These are phyloP conservation scores for Sordaria brevicollis DNA, from an alignment of 495 filamentous ascomycete genomes.

Conservation along the genomic window DNA sequence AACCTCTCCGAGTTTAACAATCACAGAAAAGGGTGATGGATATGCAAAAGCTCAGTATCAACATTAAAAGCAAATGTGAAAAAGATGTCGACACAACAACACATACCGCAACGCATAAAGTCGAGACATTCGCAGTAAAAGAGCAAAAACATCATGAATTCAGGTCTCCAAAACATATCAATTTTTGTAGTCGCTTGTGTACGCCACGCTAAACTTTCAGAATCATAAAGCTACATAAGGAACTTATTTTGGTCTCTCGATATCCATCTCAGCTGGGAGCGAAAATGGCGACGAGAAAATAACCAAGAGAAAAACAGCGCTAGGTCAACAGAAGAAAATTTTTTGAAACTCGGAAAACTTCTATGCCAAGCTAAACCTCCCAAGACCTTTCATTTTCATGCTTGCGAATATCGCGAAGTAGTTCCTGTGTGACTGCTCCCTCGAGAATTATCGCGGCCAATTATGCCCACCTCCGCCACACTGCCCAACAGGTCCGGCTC, in stretches of 20 bases:
- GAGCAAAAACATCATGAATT: background rate
- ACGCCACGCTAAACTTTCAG: slow-evolving; percentile 25
- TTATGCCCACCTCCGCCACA: slow-evolving; percentile 40
- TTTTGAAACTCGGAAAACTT: too few species aligned
- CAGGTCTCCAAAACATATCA: background rate
- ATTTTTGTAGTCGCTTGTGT: slow-evolving; percentile 10
- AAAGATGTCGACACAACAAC: background rate
- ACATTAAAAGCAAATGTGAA: background rate
- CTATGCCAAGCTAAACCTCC: background rate
- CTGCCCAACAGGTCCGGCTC: slow-evolving; percentile 33
- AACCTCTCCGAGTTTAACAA: background rate
- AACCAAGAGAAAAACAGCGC: background rate
- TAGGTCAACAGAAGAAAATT: background rate
- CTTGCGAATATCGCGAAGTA: background rate
- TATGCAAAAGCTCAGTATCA: background rate
- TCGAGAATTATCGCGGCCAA: slow-evolving; percentile 2
- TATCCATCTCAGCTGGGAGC: background rate
- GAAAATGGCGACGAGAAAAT: background rate
- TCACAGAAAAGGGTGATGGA: background rate
- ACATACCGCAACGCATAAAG: background rate
- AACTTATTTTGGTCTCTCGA: slow-evolving; percentile 7
- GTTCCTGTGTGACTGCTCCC: background rate
- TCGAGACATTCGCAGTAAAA: background rate
- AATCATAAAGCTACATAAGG: slow-evolving; percentile 10
- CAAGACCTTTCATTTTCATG: background rate